These are phyloP conservation scores for Pelargonium citronellum DNA, from an alignment of 441 rosid species.

Conservation along the genomic window DNA sequence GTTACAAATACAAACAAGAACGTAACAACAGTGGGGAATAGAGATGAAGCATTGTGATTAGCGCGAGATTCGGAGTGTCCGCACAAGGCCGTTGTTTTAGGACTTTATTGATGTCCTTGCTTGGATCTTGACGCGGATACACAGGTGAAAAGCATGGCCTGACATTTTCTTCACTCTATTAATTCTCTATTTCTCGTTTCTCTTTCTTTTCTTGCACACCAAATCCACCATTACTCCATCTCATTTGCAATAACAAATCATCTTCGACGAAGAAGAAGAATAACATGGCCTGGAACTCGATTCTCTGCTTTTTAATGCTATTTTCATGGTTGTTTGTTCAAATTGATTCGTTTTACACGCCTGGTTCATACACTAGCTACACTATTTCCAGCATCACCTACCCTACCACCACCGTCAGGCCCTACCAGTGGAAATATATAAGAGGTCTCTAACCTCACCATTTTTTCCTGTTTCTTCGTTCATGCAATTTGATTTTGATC, in stretches of 20 bases:
- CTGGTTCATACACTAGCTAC: background rate
- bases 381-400: conserved; percentile 7
- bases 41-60: background rate
- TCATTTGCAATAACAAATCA: background rate
- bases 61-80: background rate
- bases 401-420: background rate
- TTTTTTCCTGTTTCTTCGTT: background rate
- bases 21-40: too few species aligned
- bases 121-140: background rate
- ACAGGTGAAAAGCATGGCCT: too few species aligned
- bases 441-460: background rate
- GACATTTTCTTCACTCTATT: background rate
- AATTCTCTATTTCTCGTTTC: background rate
- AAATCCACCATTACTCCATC: background rate
- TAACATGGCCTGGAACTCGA: too few species aligned
- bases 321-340: background rate
- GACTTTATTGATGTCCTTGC: background rate
- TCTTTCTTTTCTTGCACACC: background rate
- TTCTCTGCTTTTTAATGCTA: background rate
- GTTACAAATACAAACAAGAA: background rate
- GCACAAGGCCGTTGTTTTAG: conserved; percentile 4
- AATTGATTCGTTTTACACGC: background rate
- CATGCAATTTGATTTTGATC: background rate
- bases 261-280: background rate
- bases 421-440: conserved; percentile 7